These are phyloP conservation scores for Omphalotus guepiniiformis DNA, from an alignment of 768 basidiomycete genomes.

Conservation along the genomic window DNA sequence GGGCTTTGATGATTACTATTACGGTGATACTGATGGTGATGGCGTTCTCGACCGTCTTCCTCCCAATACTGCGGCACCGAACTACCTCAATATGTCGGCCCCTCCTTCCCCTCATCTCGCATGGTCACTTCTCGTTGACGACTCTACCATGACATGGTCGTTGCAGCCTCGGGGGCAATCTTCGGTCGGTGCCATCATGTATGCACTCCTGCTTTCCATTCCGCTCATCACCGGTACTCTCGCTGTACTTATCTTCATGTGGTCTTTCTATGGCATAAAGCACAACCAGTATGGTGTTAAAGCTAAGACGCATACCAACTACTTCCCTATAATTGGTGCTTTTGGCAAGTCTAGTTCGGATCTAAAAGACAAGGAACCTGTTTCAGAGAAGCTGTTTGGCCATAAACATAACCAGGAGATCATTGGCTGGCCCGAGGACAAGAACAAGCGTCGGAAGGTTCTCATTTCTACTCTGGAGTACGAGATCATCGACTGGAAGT, in stretches of 20 bases:
- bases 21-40: slow-evolving; percentile 86
- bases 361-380: slow-evolving; percentile 52
- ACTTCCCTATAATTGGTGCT: slow-evolving; percentile 82
- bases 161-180: slow-evolving; percentile 80
- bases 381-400: slow-evolving; percentile 69
- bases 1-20: slow-evolving; percentile 88
- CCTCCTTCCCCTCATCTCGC: slow-evolving; percentile 86
- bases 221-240: slow-evolving; percentile 82
- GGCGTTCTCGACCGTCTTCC: slow-evolving; percentile 88
- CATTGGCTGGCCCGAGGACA: slow-evolving; percentile 97
- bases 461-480: slow-evolving; percentile 93
- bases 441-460: slow-evolving; percentile 85
- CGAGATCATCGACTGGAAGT: slow-evolving; percentile 95
- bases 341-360: slow-evolving; percentile 62
- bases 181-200: slow-evolving; percentile 82
- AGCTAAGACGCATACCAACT: slow-evolving; percentile 59
- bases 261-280: slow-evolving; percentile 94
- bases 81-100: slow-evolving; percentile 88
- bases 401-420: slow-evolving; percentile 62
- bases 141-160: slow-evolving; percentile 70
- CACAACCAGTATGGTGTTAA: slow-evolving; percentile 90
- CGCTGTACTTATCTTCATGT: slow-evolving; percentile 87
- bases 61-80: slow-evolving; percentile 80
- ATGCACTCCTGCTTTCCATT: slow-evolving; percentile 73
- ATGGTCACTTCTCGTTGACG: slow-evolving; percentile 82